These are phyloP conservation scores for Colletotrichum theobromicola DNA, from an alignment of 2,329 filamentous ascomycete genomes.

Conservation along the genomic window DNA sequence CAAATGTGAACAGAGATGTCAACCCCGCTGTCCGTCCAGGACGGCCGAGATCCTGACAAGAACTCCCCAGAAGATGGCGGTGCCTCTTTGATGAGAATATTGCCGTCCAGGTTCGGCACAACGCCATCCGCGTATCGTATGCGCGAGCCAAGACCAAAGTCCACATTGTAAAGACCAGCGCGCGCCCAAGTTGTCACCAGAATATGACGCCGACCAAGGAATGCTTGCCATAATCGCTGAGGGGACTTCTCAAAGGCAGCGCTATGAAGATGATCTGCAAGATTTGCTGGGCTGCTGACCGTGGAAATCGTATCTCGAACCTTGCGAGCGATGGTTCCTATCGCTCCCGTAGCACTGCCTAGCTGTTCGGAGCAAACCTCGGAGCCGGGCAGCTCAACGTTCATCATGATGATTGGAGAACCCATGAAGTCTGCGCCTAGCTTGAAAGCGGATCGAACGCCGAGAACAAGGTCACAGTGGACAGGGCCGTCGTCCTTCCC, in stretches of 20 bases:
- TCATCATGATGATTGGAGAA: constrained; percentile 44
- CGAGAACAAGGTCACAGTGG: constrained; percentile 44
- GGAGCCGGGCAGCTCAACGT: constrained; percentile 30
- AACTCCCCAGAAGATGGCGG: background rate
- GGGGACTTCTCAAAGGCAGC: constrained; percentile 45
- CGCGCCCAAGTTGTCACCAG: constrained; percentile 50
- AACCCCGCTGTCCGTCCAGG: background rate
- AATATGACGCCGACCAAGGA: constrained; percentile 44
- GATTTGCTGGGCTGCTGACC: background rate
- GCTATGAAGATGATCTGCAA: constrained; percentile 45
- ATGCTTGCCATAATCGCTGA: constrained; percentile 52
- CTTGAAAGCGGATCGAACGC: constrained; percentile 38
- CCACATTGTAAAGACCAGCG: constrained; percentile 41
- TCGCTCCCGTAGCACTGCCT: background rate
- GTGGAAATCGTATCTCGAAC: background rate
- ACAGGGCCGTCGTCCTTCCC: constrained; percentile 31
- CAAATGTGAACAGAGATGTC: background rate
- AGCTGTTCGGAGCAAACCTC: background rate
- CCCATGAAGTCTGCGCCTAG: constrained; percentile 46
- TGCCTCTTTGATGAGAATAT: background rate
- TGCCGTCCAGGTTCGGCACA: constrained; percentile 46
- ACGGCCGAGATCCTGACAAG: background rate
- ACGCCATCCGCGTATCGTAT: constrained; percentile 42
- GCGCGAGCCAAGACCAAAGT: constrained; percentile 34
- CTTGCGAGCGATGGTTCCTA: background rate